phyloP scores from a whole-genome alignment of 805 yeast genomes.

The Metschnikowia anglica region DNA sequence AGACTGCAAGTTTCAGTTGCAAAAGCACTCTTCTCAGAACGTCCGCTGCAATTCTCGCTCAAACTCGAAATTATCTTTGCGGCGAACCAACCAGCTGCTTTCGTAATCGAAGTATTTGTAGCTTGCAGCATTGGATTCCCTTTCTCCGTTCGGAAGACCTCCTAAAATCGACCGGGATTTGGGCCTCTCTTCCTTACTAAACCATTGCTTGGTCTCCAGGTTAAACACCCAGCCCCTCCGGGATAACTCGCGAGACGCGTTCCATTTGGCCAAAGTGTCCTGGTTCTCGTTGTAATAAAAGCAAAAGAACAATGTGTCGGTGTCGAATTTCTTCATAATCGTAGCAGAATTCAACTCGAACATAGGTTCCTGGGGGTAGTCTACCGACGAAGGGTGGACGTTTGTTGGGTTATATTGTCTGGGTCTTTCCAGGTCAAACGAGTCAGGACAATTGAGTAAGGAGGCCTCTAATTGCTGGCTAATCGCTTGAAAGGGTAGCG shows the following conservation, averaged over 20 bases:
- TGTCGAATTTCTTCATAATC: conserved; percentile 68
- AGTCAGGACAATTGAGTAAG: conserved; percentile 86
- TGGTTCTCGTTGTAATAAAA: conserved; percentile 70
- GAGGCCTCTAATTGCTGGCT: conserved; percentile 70
- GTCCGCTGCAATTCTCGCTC: conserved; percentile 32
- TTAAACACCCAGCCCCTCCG: conserved; percentile 82
- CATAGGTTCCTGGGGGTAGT: conserved; percentile 85
- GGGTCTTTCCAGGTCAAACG: conserved; percentile 85
- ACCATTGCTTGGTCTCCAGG: conserved; percentile 76
- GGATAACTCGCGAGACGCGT: conserved; percentile 76
- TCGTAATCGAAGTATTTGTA: conserved; percentile 88
- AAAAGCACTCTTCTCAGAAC: conserved; percentile 15
- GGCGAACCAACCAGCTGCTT: conserved; percentile 50
- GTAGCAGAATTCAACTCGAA: conserved; percentile 61
- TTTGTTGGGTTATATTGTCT: conserved; percentile 70
- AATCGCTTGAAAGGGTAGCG: conserved; percentile 54
- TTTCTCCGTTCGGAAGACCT: conserved; percentile 17
- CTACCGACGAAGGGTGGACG: conserved; percentile 87
- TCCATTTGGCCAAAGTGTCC: conserved; percentile 37
- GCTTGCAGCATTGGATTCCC: conserved; percentile 38
- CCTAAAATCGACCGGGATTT: conserved; percentile 26
- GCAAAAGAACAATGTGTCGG: conserved; percentile 86
- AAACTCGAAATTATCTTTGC: conserved; percentile 42
- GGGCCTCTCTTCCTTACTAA: conserved; percentile 62
- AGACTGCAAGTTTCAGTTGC: no score